Evolutionary conservation across 1,284 basidiomycete species (phyloP), one percentile per base, ranked within the genome.

Genomic region (Coniophora puteana): DNA sequence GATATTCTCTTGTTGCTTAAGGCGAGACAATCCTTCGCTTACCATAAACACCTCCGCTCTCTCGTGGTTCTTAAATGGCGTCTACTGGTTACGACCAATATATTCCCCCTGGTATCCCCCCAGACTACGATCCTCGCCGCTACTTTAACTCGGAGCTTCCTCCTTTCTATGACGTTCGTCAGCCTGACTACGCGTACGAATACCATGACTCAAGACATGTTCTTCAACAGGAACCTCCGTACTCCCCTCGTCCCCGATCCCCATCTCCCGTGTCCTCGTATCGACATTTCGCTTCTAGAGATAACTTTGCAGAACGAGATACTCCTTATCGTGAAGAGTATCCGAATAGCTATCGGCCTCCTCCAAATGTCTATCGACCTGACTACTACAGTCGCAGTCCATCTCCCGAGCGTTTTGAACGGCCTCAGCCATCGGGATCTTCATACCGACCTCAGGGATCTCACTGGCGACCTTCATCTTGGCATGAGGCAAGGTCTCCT

Each of bases 361-460:
- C n/a, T n/a, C n/a, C 69, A 41, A 62, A 57, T 32, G 33, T 45
- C 22, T 67, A 58, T 41, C 49, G 61, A 17, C 61, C 63, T 3
- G 54, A 60, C 11, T 68, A 71, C 51, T 67, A 70, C 50, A 68
- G 62, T 44, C 67, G 69, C 47, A 68, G 71, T 34, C 72, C 76
- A 28, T 76, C 74, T 46, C 74, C 78, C 29, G 71, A 78, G 50
- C 65, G 71, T 39, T 71, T 73, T 53, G 60, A 65, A 40, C 55
- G 63, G 41, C 43, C 65, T 40, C 65, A 62, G 39, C 51, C 51
- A 37, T 51, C 47, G 36, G 59, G 56, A 26, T 39, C 43, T 34
- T 64, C 63, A 38, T 46, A 46, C 20, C 67, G 69, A 66, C 54
- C 58, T 24, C 51, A 60, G 8, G 22, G 42, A 20, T 32, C 55